These are phyloP conservation scores for Chlorociboria aeruginascens DNA, from an alignment of 495 filamentous ascomycete genomes.

Conservation along the genomic window DNA sequence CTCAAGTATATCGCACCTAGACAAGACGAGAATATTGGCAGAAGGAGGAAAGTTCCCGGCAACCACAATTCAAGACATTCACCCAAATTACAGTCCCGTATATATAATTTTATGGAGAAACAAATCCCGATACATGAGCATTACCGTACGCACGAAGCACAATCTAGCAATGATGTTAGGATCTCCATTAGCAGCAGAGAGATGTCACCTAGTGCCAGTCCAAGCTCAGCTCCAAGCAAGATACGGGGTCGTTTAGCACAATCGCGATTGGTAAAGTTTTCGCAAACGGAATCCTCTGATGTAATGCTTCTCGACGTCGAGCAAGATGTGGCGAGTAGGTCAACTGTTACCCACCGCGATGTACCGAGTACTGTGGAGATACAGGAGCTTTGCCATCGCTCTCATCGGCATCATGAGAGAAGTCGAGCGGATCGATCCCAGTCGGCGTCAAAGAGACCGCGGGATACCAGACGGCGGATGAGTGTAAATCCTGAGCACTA, in stretches of 20 bases:
- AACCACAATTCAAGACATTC: slow-evolving; percentile 9
- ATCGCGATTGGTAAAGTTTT: not conserved
- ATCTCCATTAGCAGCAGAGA: slow-evolving; percentile 16
- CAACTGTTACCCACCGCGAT: not conserved
- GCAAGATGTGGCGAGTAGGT: not conserved
- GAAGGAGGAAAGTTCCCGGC: slow-evolving; percentile 9
- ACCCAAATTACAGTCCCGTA: not conserved
- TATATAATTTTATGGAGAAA: slow-evolving; percentile 2
- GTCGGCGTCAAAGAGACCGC: no score
- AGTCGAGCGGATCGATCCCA: not conserved
- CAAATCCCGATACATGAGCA: not conserved
- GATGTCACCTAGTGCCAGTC: slow-evolving; percentile 13
- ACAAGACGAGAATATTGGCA: slow-evolving; percentile 13
- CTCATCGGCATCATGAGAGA: not conserved
- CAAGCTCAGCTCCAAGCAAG: slow-evolving; percentile 8
- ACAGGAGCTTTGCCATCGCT: not conserved
- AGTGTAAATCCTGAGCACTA: not conserved
- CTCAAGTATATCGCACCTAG: slow-evolving; percentile 6
- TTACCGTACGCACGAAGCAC: not conserved
- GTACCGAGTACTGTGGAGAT: not conserved
- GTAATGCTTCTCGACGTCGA: slow-evolving; percentile 18
- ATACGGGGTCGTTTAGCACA: not conserved
- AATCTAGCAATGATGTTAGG: slow-evolving; percentile 9
- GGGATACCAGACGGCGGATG: not conserved
- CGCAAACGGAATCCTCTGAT: slow-evolving; percentile 9